Conservation (phyloP, 768 basidiomycete species). For the Phylloporus sp. region DNA sequence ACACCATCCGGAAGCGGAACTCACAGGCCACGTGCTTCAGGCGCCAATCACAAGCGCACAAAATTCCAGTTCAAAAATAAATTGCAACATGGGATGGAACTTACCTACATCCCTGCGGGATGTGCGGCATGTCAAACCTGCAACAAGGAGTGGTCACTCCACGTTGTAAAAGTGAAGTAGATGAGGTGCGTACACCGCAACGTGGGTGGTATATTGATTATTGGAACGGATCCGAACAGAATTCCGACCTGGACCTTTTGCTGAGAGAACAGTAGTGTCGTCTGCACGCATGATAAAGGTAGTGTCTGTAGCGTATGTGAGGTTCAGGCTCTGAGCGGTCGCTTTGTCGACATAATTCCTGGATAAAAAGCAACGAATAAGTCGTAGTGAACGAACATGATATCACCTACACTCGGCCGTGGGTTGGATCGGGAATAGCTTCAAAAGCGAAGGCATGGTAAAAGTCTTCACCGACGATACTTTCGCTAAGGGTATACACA, state of each 20-base stretch:
- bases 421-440: conserved; percentile 34
- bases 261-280: conserved; percentile 27
- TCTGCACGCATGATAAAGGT: conserved; percentile 38
- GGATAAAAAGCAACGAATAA: not conserved
- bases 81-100: not conserved
- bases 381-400: not conserved
- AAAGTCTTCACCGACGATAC: conserved; percentile 30
- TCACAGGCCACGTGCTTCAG: conserved; percentile 36
- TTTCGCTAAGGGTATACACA: conserved; percentile 26
- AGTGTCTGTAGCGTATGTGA: conserved; percentile 26
- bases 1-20: not conserved
- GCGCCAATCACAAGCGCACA: not conserved
- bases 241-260: conserved; percentile 32
- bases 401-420: conserved; percentile 33
- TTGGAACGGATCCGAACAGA: conserved; percentile 34
- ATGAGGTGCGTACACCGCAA: conserved; percentile 27
- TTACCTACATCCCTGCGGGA: conserved; percentile 35
- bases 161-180: not conserved
- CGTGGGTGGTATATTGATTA: conserved; percentile 32
- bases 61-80: not conserved
- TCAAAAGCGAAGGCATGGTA: conserved; percentile 31
- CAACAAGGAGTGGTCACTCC: not conserved
- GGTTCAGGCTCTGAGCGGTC: conserved; percentile 25
- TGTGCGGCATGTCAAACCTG: conserved; percentile 34
- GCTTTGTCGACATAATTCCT: conserved; percentile 34